Evolutionary conservation across 2,329 filamentous ascomycete species (phyloP), one percentile per base, ranked within the genome.

Genomic region (Gliomastix tumulicola): DNA sequence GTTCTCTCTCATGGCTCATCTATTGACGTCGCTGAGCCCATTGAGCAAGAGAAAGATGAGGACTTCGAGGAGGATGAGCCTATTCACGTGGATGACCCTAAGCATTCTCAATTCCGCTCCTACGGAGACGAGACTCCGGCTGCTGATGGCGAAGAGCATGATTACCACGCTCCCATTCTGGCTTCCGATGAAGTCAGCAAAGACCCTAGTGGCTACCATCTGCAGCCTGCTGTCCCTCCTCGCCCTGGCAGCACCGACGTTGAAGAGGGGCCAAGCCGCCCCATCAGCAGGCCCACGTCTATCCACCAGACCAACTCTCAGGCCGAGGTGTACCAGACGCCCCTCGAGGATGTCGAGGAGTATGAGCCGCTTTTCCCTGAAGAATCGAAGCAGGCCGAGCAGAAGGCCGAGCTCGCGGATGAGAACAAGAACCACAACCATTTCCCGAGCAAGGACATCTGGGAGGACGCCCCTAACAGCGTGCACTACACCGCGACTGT

Each of bases 361-460:
- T 97, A 97, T 51, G 90, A 97, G 56, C 92, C 92, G 3, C 66
- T 98, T 4, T 98, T 98, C 60, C 82, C 86, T 0, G 88, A 92
- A 39, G 84, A 89, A 13, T 71, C 74, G 4, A 74, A 78, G 38
- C 65, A 71, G 37, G 62, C 71, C 19, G 46, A 55, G 16, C 55
- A 63, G 36, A 55, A 63, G 15, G 50, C 56, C 8, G 50, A 63
- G 27, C 38, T 53, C 32, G 54, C 57, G 30, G 54, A 56, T 18
- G 64, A 69, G 35, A 70, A 71, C 44, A 69, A 77, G 44, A 65
- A 72, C 42, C 76, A 78, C 44, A 82, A 83, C 41, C 61, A 74
- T 43, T 98, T 98, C 60, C 92, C 92, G 2, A 96, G 89, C 58
- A 84, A 89, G 56, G 92, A 98, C 56, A 78, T 97, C 28, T 98